These are phyloP conservation scores for Colletotrichum euphorbiae DNA, from an alignment of 2,329 filamentous ascomycete genomes.

Conservation along the genomic window DNA sequence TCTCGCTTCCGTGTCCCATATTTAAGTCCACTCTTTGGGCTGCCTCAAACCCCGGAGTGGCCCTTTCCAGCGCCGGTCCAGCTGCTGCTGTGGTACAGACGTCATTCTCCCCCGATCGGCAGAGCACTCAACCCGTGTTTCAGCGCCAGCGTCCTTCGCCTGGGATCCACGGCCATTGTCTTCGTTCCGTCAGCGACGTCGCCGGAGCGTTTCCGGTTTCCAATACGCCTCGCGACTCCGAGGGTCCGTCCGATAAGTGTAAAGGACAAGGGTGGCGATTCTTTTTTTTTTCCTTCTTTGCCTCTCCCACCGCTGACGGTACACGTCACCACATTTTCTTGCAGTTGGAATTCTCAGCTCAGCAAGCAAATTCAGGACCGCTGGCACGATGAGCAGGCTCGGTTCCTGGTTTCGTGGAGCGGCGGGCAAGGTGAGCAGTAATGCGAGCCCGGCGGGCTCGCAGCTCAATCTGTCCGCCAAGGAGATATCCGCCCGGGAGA, in stretches of 20 bases:
- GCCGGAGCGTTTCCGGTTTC: conserved; percentile 35
- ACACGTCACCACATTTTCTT: background rate
- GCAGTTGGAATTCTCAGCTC: background rate
- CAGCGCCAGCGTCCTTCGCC: conserved; percentile 25
- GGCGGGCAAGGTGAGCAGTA: conserved; percentile 49
- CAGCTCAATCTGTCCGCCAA: conserved; percentile 48
- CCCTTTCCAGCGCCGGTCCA: background rate
- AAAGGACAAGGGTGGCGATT: background rate
- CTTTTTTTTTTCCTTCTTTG: background rate
- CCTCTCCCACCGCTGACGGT: background rate
- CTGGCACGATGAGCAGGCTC: conserved; percentile 57
- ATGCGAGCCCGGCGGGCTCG: conserved; percentile 48
- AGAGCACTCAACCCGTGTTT: conserved; percentile 31
- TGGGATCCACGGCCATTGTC: conserved; percentile 29
- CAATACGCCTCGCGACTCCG: conserved; percentile 20
- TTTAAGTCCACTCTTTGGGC: conserved; percentile 20
- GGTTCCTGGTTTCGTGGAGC: conserved; percentile 63
- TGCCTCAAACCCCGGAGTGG: conserved; percentile 12
- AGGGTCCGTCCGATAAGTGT: conserved; percentile 13
- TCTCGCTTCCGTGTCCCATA: conserved; percentile 26
- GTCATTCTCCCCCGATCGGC: conserved; percentile 30
- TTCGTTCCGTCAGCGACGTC: conserved; percentile 29
- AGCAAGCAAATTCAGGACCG: background rate
- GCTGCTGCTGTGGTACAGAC: conserved; percentile 15
- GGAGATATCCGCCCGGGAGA: conserved; percentile 61